Evolutionary conservation across 371 early-diverging fungal species (phyloP), one percentile per base, ranked within the genome.

Genomic region (Fennellomyces sp.): DNA sequence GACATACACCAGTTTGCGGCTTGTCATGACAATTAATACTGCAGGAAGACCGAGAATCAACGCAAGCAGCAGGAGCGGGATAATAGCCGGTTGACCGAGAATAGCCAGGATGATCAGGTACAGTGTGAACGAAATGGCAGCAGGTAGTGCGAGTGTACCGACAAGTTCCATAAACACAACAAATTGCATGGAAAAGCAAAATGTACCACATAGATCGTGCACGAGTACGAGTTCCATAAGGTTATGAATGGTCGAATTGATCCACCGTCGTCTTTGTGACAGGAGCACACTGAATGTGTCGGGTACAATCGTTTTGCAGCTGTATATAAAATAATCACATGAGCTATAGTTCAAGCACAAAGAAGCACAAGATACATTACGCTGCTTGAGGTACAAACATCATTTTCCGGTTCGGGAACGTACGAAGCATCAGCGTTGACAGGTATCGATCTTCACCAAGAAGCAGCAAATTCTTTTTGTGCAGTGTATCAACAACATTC

Each of bases 371-470:
- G n/a, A n/a, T n/a, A n/a, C n/a, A n/a, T n/a, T 62, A 69, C 62
- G 71, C 75, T 12, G 98, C 97, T 50, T 87, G 84, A 19, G 97
- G 97, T 49, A 96, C 86, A 78, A 97, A 97, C 67, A 96, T 84
- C 87, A 93, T 89, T 68, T 93, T 92, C 65, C 91, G 90, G 56
- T 84, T 87, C 29, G 96, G 97, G 70, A 96, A 97, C 29, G 91
- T 94, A 25, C 91, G 82, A 27, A 97, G 83, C 89, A 97, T 94
- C 12, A 97, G 76, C 0, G 98, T 97, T 0, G 98, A 93, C 61
- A 99, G 72, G 82, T 92, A 99, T 17, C 94, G 90, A 78, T 94
- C 97, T 74, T 97, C 99, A 52, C 97, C 97, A 12, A 99, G 83
- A 12, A 95, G 75, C 41, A 97, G 71, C 52, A 97, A 78, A 70